phyloP scores from a whole-genome alignment of 768 basidiomycete genomes.

The Psilocybe cyanescens region DNA sequence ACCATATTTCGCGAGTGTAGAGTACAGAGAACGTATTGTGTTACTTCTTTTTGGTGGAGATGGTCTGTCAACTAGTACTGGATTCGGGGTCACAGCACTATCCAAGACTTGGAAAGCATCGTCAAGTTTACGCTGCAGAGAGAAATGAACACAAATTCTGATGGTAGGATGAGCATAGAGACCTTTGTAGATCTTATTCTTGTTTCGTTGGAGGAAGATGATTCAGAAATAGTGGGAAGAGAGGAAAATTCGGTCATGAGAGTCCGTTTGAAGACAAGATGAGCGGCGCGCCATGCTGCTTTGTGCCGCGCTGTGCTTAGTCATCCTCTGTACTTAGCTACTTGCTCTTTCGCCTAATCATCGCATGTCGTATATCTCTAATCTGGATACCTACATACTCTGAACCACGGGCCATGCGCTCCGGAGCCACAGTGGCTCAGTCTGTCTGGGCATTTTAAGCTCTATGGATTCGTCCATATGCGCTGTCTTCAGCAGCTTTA shows the following conservation, averaged over 20 bases:
- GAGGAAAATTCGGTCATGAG: constrained; percentile 20
- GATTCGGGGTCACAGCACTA: constrained; percentile 52
- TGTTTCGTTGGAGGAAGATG: constrained; percentile 16
- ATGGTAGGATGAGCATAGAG: constrained; percentile 17
- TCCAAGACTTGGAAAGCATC: constrained; percentile 80
- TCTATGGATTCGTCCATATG: neutral
- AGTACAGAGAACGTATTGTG: constrained; percentile 67
- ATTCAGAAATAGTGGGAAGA: constrained; percentile 11
- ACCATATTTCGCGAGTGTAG: constrained; percentile 80
- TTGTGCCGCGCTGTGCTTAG: constrained; percentile 9
- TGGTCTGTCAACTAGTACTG: constrained; percentile 31
- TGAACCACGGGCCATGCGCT: neutral
- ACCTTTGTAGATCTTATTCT: constrained; percentile 48
- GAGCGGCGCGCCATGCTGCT: neutral
- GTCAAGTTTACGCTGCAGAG: constrained; percentile 72
- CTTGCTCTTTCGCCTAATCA: neutral
- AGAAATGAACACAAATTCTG: neutral
- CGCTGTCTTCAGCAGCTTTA: neutral
- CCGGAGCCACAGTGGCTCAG: neutral
- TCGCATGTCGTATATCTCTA: neutral
- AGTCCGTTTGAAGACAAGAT: constrained; percentile 3
- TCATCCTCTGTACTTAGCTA: constrained; percentile 5
- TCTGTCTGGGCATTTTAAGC: neutral
- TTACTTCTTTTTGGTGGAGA: constrained; percentile 58
- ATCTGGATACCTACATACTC: too few relatives aligned